These are phyloP conservation scores for Anacardium occidentale DNA, from an alignment of 345 rosid species.

Conservation along the genomic window DNA sequence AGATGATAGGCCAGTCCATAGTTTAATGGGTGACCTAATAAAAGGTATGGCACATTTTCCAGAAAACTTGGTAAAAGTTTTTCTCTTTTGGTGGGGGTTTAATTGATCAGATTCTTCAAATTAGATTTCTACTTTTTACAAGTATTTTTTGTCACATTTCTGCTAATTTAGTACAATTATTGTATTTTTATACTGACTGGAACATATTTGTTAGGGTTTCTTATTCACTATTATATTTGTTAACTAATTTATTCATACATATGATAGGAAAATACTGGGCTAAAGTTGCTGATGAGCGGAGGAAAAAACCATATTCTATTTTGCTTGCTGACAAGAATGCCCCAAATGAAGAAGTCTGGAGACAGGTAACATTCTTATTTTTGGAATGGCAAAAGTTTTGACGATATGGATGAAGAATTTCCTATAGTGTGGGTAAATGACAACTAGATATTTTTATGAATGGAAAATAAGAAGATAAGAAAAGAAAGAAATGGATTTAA, in stretches of 20 bases:
- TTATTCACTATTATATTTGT: constrained; percentile 1
- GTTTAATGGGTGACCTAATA: constrained; percentile 94
- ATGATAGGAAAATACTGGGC: constrained; percentile 82
- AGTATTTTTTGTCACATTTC: background rate
- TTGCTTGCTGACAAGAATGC: constrained; percentile 98
- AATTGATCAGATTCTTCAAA: background rate
- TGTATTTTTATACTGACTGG: background rate
- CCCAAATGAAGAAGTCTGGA: constrained; percentile 99
- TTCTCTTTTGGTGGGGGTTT: background rate
- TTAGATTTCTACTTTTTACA: background rate
- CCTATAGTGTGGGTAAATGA: background rate
- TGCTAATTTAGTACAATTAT: too few relatives aligned
- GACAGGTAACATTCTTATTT: constrained; percentile 53
- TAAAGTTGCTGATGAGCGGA: constrained; percentile 70
- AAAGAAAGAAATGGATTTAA: background rate
- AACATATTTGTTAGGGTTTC: background rate
- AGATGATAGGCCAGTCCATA: constrained; percentile 76
- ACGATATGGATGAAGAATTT: background rate
- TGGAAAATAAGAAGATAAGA: background rate
- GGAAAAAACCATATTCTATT: constrained; percentile 77
- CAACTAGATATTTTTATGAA: background rate
- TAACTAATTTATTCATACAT: constrained; percentile 12
- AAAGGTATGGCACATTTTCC: constrained; percentile 53
- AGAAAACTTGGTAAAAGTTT: background rate
- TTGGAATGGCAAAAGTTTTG: background rate